phyloP scores from a whole-genome alignment of 768 basidiomycete genomes.

The Naganishia vaughanmartiniae region DNA sequence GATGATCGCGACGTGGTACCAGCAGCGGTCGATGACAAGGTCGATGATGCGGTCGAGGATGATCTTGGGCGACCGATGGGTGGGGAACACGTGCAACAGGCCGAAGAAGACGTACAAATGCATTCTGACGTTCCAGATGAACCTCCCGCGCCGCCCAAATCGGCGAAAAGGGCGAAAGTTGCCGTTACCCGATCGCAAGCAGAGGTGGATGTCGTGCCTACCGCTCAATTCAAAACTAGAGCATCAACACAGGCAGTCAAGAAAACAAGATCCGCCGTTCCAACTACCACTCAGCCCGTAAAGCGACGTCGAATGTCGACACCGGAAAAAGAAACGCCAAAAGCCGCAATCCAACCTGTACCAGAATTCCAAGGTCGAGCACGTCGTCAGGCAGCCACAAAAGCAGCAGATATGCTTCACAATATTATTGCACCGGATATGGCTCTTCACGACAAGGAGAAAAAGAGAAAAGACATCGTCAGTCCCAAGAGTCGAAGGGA shows the following conservation, averaged over 20 bases:
- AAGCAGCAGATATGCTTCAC: constrained; percentile 56
- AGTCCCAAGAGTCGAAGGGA: constrained; percentile 23
- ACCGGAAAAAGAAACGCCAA: not conserved
- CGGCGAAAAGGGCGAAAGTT: not conserved
- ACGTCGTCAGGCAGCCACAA: constrained; percentile 60
- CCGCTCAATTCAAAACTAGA: not conserved
- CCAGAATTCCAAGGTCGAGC: constrained; percentile 17
- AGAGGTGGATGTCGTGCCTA: not conserved
- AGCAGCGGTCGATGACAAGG: not conserved
- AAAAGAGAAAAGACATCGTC: constrained; percentile 52
- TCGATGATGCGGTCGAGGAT: not conserved
- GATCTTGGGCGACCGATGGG: not conserved
- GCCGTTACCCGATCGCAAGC: not conserved
- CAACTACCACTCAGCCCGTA: not conserved
- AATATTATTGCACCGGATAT: constrained; percentile 72
- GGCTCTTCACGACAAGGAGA: constrained; percentile 66
- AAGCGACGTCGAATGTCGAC: constrained; percentile 22
- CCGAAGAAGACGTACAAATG: not conserved
- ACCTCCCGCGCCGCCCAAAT: not conserved
- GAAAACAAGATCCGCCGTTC: not conserved
- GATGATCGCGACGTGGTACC: constrained; percentile 4
- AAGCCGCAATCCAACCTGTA: not conserved
- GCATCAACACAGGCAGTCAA: not conserved
- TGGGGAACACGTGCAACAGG: not conserved
- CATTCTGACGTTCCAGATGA: not conserved